Base-by-base conservation (phyloP, 2,329 filamentous ascomycete species). In the Xylaria sp. region DNA sequence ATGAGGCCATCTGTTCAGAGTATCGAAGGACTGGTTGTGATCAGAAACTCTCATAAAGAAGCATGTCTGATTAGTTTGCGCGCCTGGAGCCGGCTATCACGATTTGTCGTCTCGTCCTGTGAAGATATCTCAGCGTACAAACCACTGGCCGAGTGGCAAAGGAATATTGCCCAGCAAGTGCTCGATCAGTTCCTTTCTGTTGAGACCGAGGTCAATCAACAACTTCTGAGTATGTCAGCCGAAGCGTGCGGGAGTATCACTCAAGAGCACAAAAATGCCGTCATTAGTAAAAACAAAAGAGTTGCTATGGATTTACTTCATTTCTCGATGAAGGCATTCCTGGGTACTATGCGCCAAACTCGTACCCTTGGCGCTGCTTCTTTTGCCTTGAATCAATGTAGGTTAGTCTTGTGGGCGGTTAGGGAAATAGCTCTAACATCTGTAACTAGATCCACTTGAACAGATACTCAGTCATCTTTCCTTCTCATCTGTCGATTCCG, bases 21-120 rank as follows among this genome's bases (percentile, higher is more conserved):
- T 23, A 84, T 92, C 12, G 86, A 90, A 76, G 83, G 86, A 63
- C 82, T 92, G 1, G 88, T 92, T 2, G 77, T 81, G 20, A 87
- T 89, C 0, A 85, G 83, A 23, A 87, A 81, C 65, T 91, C 90
- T 10, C 90, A 92, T 75, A 90, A 89, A 72, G 88, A 90, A 76
- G 90, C 89, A 2, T 91, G 88, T 73, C 79, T 89, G 36, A 90
- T 91, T 72, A 91, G 87, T 68, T 75, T 92, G 18, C 84, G 87
- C 57, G 85, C 89, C 8, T 92, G 90, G 89, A 85, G 80, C 62
- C 88, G 91, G 71, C 80, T 92, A 33, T 84, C 89, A 1, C 84
- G 85, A 20, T 91, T 89, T 73, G 77, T 90, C 28, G 81, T 90
- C 5, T 82, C 84, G 0, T 82, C 79, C 0, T 82, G 82, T 9